Evolutionary conservation across 805 yeast genomes (phyloP).

Genomic region (Candida alai): DNA sequence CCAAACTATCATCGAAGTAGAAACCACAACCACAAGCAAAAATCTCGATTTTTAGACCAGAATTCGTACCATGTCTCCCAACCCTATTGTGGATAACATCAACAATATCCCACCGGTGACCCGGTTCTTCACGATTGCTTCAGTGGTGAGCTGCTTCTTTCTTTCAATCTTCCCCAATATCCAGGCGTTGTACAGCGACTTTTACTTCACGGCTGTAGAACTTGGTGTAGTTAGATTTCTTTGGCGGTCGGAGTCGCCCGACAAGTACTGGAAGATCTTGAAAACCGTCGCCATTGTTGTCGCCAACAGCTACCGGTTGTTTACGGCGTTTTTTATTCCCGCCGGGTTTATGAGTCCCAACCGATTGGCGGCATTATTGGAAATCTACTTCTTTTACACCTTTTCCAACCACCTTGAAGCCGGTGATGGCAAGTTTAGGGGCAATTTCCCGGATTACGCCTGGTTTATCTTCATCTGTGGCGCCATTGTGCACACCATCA

Average conservation of each 20-base stretch:
- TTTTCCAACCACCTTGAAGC: slow-evolving; percentile 56
- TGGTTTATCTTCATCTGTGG: slow-evolving; percentile 51
- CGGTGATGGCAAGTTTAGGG: slow-evolving; percentile 39
- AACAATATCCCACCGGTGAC: slow-evolving; percentile 58
- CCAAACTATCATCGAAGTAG: not conserved
- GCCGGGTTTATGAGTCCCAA: slow-evolving; percentile 24
- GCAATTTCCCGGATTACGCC: slow-evolving; percentile 51
- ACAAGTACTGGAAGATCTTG: too few species aligned
- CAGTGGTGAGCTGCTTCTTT: slow-evolving; percentile 42
- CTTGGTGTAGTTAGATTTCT: too few species aligned
- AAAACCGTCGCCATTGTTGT: too few species aligned
- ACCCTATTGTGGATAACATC: slow-evolving; percentile 17
- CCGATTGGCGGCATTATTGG: slow-evolving; percentile 34
- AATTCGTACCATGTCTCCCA: not conserved
- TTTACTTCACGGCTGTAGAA: too few species aligned
- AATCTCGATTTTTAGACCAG: too few species aligned
- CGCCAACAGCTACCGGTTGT: slow-evolving; percentile 44
- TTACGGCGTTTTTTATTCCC: slow-evolving; percentile 49
- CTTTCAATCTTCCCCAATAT: too few species aligned
- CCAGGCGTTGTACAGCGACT: too few species aligned
- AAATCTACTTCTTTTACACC: slow-evolving; percentile 53
- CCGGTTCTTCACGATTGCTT: slow-evolving; percentile 47
- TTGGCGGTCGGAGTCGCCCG: too few species aligned
- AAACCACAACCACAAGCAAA: not conserved
- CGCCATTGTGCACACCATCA: slow-evolving; percentile 39